A percentile compares a stretch with the other conserved stretches of the same genome.
These are phyloP conservation scores for Malus sylvestris DNA, from an alignment of 306 rosid genomes.

Conservation along the genomic window DNA sequence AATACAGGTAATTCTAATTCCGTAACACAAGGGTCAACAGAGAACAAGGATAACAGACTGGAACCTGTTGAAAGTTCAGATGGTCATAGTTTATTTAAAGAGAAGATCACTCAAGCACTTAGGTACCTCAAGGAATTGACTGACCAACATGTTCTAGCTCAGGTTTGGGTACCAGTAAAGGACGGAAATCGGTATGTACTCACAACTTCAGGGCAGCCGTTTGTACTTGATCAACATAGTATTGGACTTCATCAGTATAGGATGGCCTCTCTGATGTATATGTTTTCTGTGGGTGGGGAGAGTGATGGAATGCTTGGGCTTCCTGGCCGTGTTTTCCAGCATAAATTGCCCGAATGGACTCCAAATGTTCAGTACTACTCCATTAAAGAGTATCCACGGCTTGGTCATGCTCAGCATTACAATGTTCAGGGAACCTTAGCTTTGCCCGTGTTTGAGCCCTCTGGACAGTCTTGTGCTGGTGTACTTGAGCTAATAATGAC, in stretches of 20 bases:
- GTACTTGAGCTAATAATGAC: conserved; percentile 87
- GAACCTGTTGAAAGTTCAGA: conserved; percentile 38
- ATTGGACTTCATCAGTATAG: conserved; percentile 75
- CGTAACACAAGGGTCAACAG: conserved; percentile 27
- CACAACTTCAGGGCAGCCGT: conserved; percentile 88
- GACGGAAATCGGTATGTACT: conserved; percentile 45
- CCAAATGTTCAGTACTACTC: conserved; percentile 90
- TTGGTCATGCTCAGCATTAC: conserved; percentile 60
- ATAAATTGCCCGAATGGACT: conserved; percentile 80
- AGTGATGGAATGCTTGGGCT: conserved; percentile 55
- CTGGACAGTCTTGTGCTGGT: conserved; percentile 68
- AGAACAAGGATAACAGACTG: conserved; percentile 29
- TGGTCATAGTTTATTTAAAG: conserved; percentile 52
- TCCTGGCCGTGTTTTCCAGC: conserved; percentile 82
- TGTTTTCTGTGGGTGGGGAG: conserved; percentile 63
- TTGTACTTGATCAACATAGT: conserved; percentile 56
- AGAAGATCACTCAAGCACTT: conserved; percentile 83
- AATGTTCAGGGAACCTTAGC: conserved; percentile 87
- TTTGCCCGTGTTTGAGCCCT: conserved; percentile 70
- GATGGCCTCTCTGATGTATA: conserved; percentile 50
- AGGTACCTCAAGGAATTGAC: conserved; percentile 61
- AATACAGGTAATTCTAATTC: conserved; percentile 46
- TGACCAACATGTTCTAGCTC: conserved; percentile 70
- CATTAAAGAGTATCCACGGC: conserved; percentile 63
- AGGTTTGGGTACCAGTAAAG: conserved; percentile 86